Percentiles rank a stretch among this genome's conserved stretches.
phyloP scores from a whole-genome alignment of 2,329 filamentous ascomycete species.

The Corinectria fuckeliana region DNA sequence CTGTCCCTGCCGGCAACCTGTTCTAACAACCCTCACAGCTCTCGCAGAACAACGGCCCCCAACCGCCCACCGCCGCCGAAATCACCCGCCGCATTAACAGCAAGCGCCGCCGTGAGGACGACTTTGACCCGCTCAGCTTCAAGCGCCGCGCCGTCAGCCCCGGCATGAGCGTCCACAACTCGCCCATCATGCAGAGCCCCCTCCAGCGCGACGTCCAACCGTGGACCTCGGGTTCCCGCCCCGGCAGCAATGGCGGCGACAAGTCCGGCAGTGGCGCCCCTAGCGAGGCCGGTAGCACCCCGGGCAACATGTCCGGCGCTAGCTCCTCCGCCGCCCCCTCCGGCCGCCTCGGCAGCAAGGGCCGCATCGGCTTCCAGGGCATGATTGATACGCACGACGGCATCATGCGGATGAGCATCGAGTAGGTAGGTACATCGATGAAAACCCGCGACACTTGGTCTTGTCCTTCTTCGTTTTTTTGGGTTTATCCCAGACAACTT shows the following conservation, averaged over 20 bases:
- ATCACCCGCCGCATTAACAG: slow-evolving; percentile 79
- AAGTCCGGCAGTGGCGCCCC: slow-evolving; percentile 59
- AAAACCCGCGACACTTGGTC: not conserved
- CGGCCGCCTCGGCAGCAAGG: slow-evolving; percentile 61
- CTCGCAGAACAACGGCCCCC: slow-evolving; percentile 42
- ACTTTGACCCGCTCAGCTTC: slow-evolving; percentile 86
- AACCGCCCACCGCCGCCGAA: slow-evolving; percentile 72
- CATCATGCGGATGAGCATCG: slow-evolving; percentile 96
- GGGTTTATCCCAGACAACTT: not conserved
- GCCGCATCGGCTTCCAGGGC: slow-evolving; percentile 80
- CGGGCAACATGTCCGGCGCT: slow-evolving; percentile 34
- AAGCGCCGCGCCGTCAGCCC: slow-evolving; percentile 92
- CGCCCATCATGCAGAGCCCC: slow-evolving; percentile 85
- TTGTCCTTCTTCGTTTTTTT: not conserved
- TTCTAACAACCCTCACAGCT: slow-evolving; percentile 28
- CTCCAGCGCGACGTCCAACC: slow-evolving; percentile 72
- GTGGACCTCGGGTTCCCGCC: slow-evolving; percentile 76
- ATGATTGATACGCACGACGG: slow-evolving; percentile 97
- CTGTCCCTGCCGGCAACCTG: not conserved
- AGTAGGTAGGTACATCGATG: slow-evolving; percentile 56
- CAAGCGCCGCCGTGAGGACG: slow-evolving; percentile 88
- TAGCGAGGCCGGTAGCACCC: slow-evolving; percentile 55
- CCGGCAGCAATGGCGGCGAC: slow-evolving; percentile 66
- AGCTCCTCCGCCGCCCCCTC: slow-evolving; percentile 46
- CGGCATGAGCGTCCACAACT: slow-evolving; percentile 89